Evolutionary conservation across 441 rosid species (phyloP).

Genomic region (Kokia cookei): DNA sequence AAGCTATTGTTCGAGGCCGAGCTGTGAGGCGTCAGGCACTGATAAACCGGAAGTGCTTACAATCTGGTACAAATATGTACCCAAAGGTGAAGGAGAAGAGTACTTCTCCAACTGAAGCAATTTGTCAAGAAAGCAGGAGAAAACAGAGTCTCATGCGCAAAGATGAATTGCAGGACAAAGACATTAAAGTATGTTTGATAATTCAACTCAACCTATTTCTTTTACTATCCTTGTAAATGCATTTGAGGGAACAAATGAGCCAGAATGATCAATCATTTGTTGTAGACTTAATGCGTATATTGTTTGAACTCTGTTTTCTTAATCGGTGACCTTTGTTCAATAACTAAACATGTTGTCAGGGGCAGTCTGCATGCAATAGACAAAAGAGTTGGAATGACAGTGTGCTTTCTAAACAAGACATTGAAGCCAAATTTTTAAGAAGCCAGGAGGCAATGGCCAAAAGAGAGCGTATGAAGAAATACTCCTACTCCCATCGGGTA

Average conservation of each 20-base stretch:
- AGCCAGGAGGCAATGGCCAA: conserved; percentile 53
- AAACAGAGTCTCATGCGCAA: conserved; percentile 21
- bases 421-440: conserved; percentile 50
- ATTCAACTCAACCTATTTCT: neutral
- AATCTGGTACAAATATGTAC: conserved; percentile 21
- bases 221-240: neutral
- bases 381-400: conserved; percentile 61
- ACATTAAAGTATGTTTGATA: conserved; percentile 25
- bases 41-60: conserved; percentile 18
- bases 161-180: conserved; percentile 35
- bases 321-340: neutral
- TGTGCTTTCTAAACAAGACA: conserved; percentile 50
- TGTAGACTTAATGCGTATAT: neutral
- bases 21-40: conserved; percentile 47
- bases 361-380: conserved; percentile 36
- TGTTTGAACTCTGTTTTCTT: neutral
- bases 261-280: neutral
- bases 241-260: neutral
- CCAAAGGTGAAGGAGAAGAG: conserved; percentile 18
- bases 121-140: conserved; percentile 18
- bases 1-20: conserved; percentile 81
- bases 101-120: conserved; percentile 4
- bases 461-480: conserved; percentile 76
- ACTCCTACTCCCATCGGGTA: conserved; percentile 79
- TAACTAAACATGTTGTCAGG: neutral